Evolutionary conservation across 495 filamentous ascomycete genomes (phyloP), one percentile per base, ranked within the genome.

Genomic region (Cladorrhinum samala): DNA sequence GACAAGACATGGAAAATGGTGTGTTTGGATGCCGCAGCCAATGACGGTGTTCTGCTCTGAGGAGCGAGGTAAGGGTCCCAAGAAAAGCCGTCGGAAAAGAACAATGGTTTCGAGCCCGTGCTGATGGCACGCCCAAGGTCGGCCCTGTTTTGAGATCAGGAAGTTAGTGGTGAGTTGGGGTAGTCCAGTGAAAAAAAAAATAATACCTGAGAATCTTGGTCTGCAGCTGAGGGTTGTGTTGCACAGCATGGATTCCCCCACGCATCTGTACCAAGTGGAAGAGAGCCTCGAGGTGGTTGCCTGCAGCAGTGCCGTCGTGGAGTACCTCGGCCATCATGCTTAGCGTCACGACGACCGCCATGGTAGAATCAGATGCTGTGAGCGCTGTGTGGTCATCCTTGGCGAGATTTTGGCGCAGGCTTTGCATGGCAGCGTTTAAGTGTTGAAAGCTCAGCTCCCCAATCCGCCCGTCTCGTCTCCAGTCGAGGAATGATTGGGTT

Each of bases 221-320:
- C 45, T 60, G 61, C 21, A 63, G 49, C 7, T 51, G 21, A 7
- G n/a, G 33, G 46, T 57, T 60, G 38, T 48, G 14, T 9, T n/a
- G 25, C 0, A 66, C 40, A 2, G 24, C 24, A 9, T 19, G 2
- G 9, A 62, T 41, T 1, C 70, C 68, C 4, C 72, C 73, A 33
- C 72, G 66, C 1, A 75, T 41, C 25, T 59, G 25, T 33, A 73
- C 61, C 1, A 76, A 62, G 16, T 66, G 63, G 27, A 53, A 57
- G 24, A 74, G 56, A 3, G 71, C 72, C 11, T 62, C 38, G 30
- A 69, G 45, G 50, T 75, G 73, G 17, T 67, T 60, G 20, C 54
- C 58, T 7, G 63, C 64, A 7, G 63, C 52, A 16, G 56, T 45
- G 37, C 16, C 20, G 21, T 73, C 60, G 11, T 58, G 60, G 1